Base-by-base conservation (phyloP, 1,139 yeast genomes). In the Pichia norvegensis region DNA sequence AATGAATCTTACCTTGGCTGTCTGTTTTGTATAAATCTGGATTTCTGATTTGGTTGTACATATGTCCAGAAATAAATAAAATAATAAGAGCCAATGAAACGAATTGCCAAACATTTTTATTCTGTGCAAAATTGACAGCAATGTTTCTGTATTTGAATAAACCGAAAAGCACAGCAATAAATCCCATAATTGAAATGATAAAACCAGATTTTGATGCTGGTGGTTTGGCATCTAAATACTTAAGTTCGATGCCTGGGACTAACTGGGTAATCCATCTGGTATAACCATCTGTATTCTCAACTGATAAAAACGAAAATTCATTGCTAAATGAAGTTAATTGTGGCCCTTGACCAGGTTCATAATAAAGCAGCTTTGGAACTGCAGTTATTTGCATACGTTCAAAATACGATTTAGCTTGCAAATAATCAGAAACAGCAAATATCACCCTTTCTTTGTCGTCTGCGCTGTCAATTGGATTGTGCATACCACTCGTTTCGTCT, bases 21-120 rank as follows among this genome's bases (percentile, higher is more conserved):
- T 71, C 73, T 41, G 74, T 74, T 49, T 78, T 80, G 33, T 83
- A 71, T 58, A 80, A 84, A 19, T 87, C 95, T 9, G 81, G 74
- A 38, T 76, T 76, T 62, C 97, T 79, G 53, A 92, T 92, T 56
- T 79, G 78, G 63, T 87, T 88, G 74, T 79, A 92, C 98, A 92
- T 92, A 66, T 88, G 85, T 16, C 98, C 98, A 13, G 94, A 73
- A 44, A 78, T 81, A 69, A 90, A 85, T 57, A 88, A 67, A 52
- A 90, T 70, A 25, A 86, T 74, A 14, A 76, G 59, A 39, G 84
- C 68, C 21, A 85, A 68, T 4, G 85, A 54, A 8, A 55, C 36
- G 6, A 56, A 55, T 39, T 57, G 55, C 65, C 66, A 64, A 9
- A 62, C 51, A 13, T 51, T 50, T 42, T 51, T 57, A 40, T 46